Percentiles rank a stretch among this genome's conserved stretches.
Evolutionary conservation across 2,329 filamentous ascomycete genomes (phyloP).

Genomic region (Paraphaeosphaeria minitans): DNA sequence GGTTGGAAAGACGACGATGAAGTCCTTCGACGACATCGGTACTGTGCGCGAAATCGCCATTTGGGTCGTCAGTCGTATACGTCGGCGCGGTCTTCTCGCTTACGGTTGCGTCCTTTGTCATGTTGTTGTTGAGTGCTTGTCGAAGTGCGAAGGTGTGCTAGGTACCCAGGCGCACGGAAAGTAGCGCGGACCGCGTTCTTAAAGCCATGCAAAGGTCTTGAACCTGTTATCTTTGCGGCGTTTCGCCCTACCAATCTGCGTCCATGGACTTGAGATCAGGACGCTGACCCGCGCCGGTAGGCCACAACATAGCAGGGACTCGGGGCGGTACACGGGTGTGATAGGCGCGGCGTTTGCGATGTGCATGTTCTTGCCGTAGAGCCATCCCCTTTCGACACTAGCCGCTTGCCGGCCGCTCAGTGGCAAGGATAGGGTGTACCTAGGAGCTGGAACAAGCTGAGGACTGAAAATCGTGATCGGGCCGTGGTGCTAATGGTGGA

Average conservation of each 20-base stretch:
- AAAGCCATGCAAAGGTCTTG: not conserved
- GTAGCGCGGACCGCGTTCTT: not conserved
- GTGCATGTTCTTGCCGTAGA: not conserved
- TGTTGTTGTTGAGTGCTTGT: not conserved
- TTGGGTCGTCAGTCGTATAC: not conserved
- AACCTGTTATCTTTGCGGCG: not conserved
- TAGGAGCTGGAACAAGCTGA: not conserved
- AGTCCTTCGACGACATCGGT: slow-evolving; percentile 11
- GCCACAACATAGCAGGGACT: not conserved
- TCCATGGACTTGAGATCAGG: not conserved
- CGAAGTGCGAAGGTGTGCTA: not conserved
- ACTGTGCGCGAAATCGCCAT: not conserved
- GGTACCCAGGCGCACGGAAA: not conserved
- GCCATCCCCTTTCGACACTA: not conserved
- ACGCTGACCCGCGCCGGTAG: not conserved
- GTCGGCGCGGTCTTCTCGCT: slow-evolving; percentile 2
- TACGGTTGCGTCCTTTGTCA: not conserved
- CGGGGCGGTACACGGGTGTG: not conserved
- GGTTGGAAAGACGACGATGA: slow-evolving; percentile 19
- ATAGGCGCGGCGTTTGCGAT: slow-evolving; percentile 6
- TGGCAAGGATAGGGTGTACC: not conserved
- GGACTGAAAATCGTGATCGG: not conserved
- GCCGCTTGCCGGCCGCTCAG: not conserved
- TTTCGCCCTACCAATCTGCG: not conserved
- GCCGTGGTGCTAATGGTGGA: not conserved